phyloP scores from a whole-genome alignment of 345 rosid species.

The Brassica incana region DNA sequence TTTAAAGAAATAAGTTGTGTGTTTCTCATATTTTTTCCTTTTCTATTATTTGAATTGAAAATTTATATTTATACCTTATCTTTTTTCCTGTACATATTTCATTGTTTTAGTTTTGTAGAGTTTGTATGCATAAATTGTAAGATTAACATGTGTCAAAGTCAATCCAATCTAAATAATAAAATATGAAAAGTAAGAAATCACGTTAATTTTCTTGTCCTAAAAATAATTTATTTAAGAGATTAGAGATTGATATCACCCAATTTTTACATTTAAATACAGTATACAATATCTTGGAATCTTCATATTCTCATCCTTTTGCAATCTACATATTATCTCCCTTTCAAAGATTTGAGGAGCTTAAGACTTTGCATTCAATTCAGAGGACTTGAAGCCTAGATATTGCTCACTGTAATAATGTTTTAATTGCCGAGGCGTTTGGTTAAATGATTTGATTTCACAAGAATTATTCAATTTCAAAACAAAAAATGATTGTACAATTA shows the following conservation, averaged over 20 bases:
- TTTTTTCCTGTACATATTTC: not conserved
- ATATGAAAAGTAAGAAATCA: not conserved
- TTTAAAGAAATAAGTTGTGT: too few relatives aligned
- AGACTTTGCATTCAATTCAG: slow-evolving; percentile 45
- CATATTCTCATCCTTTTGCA: too few relatives aligned
- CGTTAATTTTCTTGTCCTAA: not conserved
- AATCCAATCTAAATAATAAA: not conserved
- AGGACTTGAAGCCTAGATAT: too few relatives aligned
- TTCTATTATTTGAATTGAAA: too few relatives aligned
- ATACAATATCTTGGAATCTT: not conserved
- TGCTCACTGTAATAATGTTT: too few relatives aligned
- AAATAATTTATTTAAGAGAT: too few relatives aligned
- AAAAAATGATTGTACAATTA: too few relatives aligned
- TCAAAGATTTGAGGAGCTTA: slow-evolving; percentile 58
- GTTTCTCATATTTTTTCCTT: too few relatives aligned
- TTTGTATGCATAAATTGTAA: not conserved
- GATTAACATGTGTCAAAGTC: not conserved
- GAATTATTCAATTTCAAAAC: too few relatives aligned
- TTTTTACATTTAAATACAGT: too few relatives aligned
- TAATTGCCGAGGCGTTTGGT: too few relatives aligned
- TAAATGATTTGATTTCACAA: too few relatives aligned
- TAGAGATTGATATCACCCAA: not conserved
- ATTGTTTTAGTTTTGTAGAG: not conserved
- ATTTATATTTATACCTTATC: not conserved
- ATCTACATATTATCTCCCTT: not conserved